Evolutionary conservation across 2,329 filamentous ascomycete species (phyloP).

Genomic region (Knufia fluminis): DNA sequence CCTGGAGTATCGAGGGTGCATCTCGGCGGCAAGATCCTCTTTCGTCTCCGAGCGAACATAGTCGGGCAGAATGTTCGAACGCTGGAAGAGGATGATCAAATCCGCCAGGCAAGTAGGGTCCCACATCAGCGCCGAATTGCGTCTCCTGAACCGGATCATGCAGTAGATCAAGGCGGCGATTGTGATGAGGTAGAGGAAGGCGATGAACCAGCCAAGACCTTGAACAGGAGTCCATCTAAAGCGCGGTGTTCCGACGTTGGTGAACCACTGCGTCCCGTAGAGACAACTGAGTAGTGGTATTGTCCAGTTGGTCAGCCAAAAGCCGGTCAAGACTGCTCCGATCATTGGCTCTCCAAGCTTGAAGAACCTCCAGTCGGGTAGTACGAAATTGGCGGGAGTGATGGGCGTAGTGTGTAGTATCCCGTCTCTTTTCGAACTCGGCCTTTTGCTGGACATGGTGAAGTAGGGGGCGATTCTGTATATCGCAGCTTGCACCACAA

Average conservation of each 20-base stretch:
- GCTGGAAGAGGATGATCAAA: slow-evolving; percentile 64
- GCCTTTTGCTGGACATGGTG: slow-evolving; percentile 46
- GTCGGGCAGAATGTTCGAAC: slow-evolving; percentile 66
- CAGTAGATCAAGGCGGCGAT: slow-evolving; percentile 50
- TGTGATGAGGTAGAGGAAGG: slow-evolving; percentile 63
- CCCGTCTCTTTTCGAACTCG: slow-evolving; percentile 35
- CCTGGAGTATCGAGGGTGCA: slow-evolving; percentile 53
- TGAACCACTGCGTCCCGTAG: slow-evolving; percentile 59
- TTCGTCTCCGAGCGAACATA: slow-evolving; percentile 62
- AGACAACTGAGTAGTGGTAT: slow-evolving; percentile 71
- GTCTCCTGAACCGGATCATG: slow-evolving; percentile 54
- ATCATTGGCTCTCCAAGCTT: slow-evolving; percentile 58
- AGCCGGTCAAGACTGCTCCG: slow-evolving; percentile 55
- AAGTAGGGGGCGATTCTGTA: slow-evolving; percentile 69
- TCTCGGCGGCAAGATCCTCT: slow-evolving; percentile 34
- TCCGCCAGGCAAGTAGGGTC: slow-evolving; percentile 76
- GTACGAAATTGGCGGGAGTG: slow-evolving; percentile 54
- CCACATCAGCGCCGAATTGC: slow-evolving; percentile 72
- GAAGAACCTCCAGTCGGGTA: slow-evolving; percentile 61
- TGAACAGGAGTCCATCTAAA: slow-evolving; percentile 79
- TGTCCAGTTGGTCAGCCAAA: slow-evolving; percentile 72
- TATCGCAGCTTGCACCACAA: slow-evolving; percentile 64
- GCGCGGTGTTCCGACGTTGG: slow-evolving; percentile 45
- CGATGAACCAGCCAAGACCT: slow-evolving; percentile 66
- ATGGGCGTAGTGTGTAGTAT: slow-evolving; percentile 55